Percentiles rank a stretch among this genome's conserved stretches.
Evolutionary conservation across 371 early-diverging fungal genomes (phyloP).

Genomic region (Saksenaea oblongispora): DNA sequence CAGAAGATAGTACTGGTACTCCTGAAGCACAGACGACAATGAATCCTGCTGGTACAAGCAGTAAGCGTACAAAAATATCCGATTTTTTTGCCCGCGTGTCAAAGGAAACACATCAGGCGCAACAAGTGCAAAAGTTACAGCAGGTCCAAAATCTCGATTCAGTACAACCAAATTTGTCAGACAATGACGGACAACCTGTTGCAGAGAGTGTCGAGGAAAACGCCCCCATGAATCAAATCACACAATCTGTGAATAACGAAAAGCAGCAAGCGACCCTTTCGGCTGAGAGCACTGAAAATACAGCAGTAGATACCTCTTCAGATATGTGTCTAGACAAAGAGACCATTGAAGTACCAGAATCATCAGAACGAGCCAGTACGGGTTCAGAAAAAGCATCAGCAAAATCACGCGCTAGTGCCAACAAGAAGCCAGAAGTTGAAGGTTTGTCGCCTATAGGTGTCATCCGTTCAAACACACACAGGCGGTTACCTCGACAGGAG

Average conservation of each 20-base stretch:
- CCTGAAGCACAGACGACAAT: not conserved
- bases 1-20: not conserved
- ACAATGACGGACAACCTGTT: not conserved
- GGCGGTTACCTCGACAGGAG: not conserved
- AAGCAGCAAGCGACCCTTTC: not conserved
- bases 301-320: not conserved
- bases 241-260: not conserved
- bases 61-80: not conserved
- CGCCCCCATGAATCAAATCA: not conserved
- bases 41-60: not conserved
- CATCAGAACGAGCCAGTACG: not conserved
- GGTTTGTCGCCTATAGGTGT: not conserved
- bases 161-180: not conserved
- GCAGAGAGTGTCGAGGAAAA: not conserved
- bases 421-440: not conserved
- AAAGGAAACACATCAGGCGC: too few species aligned
- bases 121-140: not conserved
- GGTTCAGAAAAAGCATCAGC: not conserved
- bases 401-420: not conserved
- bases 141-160: not conserved
- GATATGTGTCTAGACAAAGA: not conserved
- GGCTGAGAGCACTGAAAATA: not conserved
- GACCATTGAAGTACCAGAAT: not conserved
- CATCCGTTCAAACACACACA: not conserved
- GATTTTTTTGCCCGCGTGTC: not conserved